Percentiles rank a stretch among this genome's conserved stretches.
phyloP scores from a whole-genome alignment of 2,329 filamentous ascomycete genomes.

The Cladosporium sp. region DNA sequence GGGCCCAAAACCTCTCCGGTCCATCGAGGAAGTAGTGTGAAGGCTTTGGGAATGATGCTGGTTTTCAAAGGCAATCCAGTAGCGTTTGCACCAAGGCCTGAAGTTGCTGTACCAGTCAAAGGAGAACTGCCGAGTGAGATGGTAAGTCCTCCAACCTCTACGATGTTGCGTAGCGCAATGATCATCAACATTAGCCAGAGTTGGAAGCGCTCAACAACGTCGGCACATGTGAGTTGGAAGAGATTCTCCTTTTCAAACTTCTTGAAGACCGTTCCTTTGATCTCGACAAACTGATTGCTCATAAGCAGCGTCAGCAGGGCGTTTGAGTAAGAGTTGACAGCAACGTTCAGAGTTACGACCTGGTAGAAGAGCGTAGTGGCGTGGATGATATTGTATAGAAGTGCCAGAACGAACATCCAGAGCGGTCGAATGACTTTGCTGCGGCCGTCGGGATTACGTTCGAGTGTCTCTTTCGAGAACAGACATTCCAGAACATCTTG shows the following conservation, averaged over 20 bases:
- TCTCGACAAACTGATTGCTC: slow-evolving; percentile 98
- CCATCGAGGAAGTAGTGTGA: slow-evolving; percentile 82
- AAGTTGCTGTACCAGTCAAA: slow-evolving; percentile 19
- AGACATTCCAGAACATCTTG: slow-evolving; percentile 96
- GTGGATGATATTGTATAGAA: slow-evolving; percentile 84
- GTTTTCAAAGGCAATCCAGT: slow-evolving; percentile 47
- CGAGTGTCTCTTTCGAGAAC: slow-evolving; percentile 87
- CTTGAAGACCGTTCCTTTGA: slow-evolving; percentile 98
- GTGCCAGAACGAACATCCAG: slow-evolving; percentile 82
- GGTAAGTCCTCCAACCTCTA: slow-evolving; percentile 85
- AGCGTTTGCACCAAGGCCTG: slow-evolving; percentile 35
- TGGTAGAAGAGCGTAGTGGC: slow-evolving; percentile 90
- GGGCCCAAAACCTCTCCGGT: slow-evolving; percentile 86
- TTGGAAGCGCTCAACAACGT: slow-evolving; percentile 95
- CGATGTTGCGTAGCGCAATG: slow-evolving; percentile 91
- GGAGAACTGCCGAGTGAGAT: slow-evolving; percentile 32
- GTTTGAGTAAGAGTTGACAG: slow-evolving; percentile 97
- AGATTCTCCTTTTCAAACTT: slow-evolving; percentile 97
- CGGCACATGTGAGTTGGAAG: slow-evolving; percentile 93
- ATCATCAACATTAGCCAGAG: slow-evolving; percentile 96
- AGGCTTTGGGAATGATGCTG: slow-evolving; percentile 78
- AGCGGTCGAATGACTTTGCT: slow-evolving; percentile 86
- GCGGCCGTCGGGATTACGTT: slow-evolving; percentile 78
- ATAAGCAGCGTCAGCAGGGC: slow-evolving; percentile 85
- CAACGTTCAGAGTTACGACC: slow-evolving; percentile 94